These are phyloP conservation scores for Fusarium humuli DNA, from an alignment of 2,329 filamentous ascomycete genomes.

Conservation along the genomic window DNA sequence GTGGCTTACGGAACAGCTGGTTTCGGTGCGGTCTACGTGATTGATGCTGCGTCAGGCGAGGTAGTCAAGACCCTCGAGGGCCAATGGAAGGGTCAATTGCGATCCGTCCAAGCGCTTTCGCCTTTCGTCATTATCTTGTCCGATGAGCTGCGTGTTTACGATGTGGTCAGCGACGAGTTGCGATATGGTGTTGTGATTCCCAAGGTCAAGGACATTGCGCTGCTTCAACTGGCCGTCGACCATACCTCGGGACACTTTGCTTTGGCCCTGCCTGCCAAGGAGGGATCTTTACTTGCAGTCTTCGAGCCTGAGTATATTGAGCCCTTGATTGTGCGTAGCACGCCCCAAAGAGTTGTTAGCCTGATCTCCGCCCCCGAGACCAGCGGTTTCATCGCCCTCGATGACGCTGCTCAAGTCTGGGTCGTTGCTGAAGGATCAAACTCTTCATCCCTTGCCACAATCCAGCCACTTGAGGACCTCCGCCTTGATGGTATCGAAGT, in stretches of 20 bases:
- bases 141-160: slow-evolving; percentile 80
- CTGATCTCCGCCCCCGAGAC: slow-evolving; percentile 72
- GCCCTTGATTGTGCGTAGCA: slow-evolving; percentile 68
- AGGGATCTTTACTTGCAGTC: slow-evolving; percentile 70
- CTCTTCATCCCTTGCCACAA: slow-evolving; percentile 62
- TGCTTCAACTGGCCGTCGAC: slow-evolving; percentile 80
- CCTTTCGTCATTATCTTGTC: slow-evolving; percentile 82
- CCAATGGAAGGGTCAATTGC: slow-evolving; percentile 73
- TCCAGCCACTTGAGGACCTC: slow-evolving; percentile 67
- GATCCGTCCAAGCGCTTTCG: slow-evolving; percentile 77
- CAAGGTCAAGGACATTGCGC: slow-evolving; percentile 55
- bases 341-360: slow-evolving; percentile 71
- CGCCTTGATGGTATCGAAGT: slow-evolving; percentile 57
- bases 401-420: slow-evolving; percentile 80
- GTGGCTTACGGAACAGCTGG: slow-evolving; percentile 68
- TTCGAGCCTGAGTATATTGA: slow-evolving; percentile 72
- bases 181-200: slow-evolving; percentile 73
- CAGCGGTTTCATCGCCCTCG: slow-evolving; percentile 80
- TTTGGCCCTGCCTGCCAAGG: slow-evolving; percentile 63
- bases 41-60: slow-evolving; percentile 77
- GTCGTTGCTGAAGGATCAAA: slow-evolving; percentile 70
- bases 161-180: slow-evolving; percentile 82
- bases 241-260: slow-evolving; percentile 73
- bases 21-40: slow-evolving; percentile 75
- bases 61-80: slow-evolving; percentile 75